Conservation (phyloP, 306 rosid genomes). For the Corylus heterophylla region DNA sequence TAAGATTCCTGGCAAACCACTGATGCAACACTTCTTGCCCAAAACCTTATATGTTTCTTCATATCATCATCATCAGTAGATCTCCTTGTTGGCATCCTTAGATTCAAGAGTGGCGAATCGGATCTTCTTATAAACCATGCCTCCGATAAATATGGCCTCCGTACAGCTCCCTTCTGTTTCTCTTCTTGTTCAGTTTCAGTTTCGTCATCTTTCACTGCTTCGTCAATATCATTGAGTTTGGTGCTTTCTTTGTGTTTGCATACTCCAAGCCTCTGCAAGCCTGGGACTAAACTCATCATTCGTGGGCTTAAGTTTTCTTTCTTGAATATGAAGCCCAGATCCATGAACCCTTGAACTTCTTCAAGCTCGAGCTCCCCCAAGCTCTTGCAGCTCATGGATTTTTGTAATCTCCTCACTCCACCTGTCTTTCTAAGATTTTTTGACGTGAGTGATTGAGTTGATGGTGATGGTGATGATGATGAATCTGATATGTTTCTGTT, state of each 20-base stretch:
- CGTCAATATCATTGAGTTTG: neutral
- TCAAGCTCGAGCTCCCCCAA: slow-evolving; percentile 75
- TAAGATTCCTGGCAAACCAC: slow-evolving; percentile 51
- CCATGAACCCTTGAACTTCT: slow-evolving; percentile 87
- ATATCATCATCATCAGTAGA: slow-evolving; percentile 54
- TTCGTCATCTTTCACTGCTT: slow-evolving; percentile 2
- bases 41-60: slow-evolving; percentile 70
- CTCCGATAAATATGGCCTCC: slow-evolving; percentile 83
- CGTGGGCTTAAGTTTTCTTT: slow-evolving; percentile 54
- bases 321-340: slow-evolving; percentile 73
- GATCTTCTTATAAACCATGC: slow-evolving; percentile 81
- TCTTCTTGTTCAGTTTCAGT: slow-evolving; percentile 12
- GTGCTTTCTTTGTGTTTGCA: slow-evolving; percentile 7
- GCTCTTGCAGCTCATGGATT: slow-evolving; percentile 66
- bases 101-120: slow-evolving; percentile 58
- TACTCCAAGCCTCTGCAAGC: slow-evolving; percentile 58
- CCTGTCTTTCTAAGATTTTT: slow-evolving; percentile 16
- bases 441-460: slow-evolving; percentile 17
- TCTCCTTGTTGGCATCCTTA: slow-evolving; percentile 45
- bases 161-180: slow-evolving; percentile 16
- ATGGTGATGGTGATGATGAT: slow-evolving; percentile 46
- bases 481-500: slow-evolving; percentile 32
- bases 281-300: slow-evolving; percentile 72
- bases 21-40: slow-evolving; percentile 83
- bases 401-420: slow-evolving; percentile 35